A percentile compares a stretch with the other conserved stretches of the same genome.
Evolutionary conservation across 495 filamentous ascomycete genomes (phyloP).

Genomic region (Tuber aestivum): DNA sequence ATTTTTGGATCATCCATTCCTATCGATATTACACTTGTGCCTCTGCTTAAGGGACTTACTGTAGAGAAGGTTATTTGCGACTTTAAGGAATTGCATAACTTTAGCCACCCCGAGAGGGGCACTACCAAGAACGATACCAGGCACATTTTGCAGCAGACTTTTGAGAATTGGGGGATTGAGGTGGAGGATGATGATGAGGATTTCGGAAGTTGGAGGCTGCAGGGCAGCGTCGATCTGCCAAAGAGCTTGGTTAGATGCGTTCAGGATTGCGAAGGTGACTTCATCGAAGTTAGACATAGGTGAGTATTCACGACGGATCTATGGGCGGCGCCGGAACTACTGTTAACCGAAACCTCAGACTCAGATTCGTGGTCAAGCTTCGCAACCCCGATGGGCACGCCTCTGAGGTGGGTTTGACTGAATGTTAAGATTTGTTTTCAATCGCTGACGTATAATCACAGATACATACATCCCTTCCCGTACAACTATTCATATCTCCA

Average conservation of each 20-base stretch:
- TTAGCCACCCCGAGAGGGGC: slow-evolving; percentile 52
- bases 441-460: slow-evolving; percentile 37
- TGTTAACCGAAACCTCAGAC: slow-evolving; percentile 27
- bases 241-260: slow-evolving; percentile 70
- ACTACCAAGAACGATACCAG: slow-evolving; percentile 56
- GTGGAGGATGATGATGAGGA: slow-evolving; percentile 64
- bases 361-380: slow-evolving; percentile 77
- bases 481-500: slow-evolving; percentile 90
- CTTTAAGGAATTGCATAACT: slow-evolving; percentile 71
- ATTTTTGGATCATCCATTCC: slow-evolving; percentile 80
- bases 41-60: slow-evolving; percentile 76
- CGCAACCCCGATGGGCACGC: slow-evolving; percentile 91
- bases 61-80: slow-evolving; percentile 70
- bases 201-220: slow-evolving; percentile 60
- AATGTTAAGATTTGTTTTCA: neutral
- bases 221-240: slow-evolving; percentile 63
- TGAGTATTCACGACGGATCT: slow-evolving; percentile 14
- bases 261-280: slow-evolving; percentile 74
- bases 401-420: slow-evolving; percentile 60
- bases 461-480: slow-evolving; percentile 77
- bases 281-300: slow-evolving; percentile 83
- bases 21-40: slow-evolving; percentile 72
- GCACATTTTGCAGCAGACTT: slow-evolving; percentile 58
- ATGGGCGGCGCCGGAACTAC: neutral
- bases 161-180: slow-evolving; percentile 57